Conservation (phyloP, 495 filamentous ascomycete species). For the Platismatia glauca region DNA sequence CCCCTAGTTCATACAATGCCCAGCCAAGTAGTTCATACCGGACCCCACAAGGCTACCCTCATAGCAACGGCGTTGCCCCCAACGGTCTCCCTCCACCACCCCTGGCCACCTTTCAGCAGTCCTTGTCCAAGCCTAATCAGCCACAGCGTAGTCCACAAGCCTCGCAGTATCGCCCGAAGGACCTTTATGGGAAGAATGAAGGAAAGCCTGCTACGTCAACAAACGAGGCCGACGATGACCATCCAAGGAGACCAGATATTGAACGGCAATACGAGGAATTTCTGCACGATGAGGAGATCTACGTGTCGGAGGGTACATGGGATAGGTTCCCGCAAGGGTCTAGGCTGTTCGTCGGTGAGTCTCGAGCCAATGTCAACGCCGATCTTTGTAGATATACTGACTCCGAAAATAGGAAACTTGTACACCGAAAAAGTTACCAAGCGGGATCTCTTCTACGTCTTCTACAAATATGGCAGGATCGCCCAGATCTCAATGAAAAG, state of each 20-base stretch:
- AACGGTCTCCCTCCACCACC: slow-evolving; percentile 54
- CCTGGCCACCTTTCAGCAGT: slow-evolving; percentile 45
- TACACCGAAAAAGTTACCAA: slow-evolving; percentile 90
- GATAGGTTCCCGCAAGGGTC: slow-evolving; percentile 82
- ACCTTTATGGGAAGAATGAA: slow-evolving; percentile 17
- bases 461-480: slow-evolving; percentile 74
- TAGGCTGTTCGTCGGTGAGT: slow-evolving; percentile 84
- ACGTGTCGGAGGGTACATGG: slow-evolving; percentile 86
- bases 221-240: slow-evolving; percentile 36
- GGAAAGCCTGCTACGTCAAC: slow-evolving; percentile 21
- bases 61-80: slow-evolving; percentile 45
- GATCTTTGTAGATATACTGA: slow-evolving; percentile 14
- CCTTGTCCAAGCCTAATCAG: slow-evolving; percentile 30
- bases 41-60: slow-evolving; percentile 35
- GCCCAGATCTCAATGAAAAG: slow-evolving; percentile 96
- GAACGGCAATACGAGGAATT: slow-evolving; percentile 79
- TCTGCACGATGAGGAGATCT: slow-evolving; percentile 63
- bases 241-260: slow-evolving; percentile 49
- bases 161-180: slow-evolving; percentile 17
- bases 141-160: slow-evolving; percentile 31
- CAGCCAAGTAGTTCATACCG: slow-evolving; percentile 28
- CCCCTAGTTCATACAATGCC: slow-evolving; percentile 33
- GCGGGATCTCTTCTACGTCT: slow-evolving; percentile 82
- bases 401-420: slow-evolving; percentile 62
- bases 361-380: background rate